Conservation (phyloP, 257 asterid species). For the Gardenia jasminoides region DNA sequence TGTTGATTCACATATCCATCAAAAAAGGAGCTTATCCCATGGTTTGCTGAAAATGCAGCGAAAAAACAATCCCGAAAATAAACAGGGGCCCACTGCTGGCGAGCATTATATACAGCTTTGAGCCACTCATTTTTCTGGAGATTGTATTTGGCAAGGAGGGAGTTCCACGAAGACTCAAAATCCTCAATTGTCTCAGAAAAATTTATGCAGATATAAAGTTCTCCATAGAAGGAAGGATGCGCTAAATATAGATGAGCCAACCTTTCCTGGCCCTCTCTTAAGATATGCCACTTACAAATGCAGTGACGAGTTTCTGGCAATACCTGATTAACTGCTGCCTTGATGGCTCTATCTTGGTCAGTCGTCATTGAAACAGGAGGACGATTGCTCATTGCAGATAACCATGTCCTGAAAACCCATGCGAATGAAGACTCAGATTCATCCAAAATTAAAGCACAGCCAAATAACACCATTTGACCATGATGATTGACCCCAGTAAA, state of each 20-base stretch:
- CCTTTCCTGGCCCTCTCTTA: conserved; percentile 89
- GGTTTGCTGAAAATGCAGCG: conserved; percentile 63
- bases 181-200: conserved; percentile 69
- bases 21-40: conserved; percentile 64
- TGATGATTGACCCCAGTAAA: conserved; percentile 81
- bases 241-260: conserved; percentile 62
- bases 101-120: conserved; percentile 77
- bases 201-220: conserved; percentile 70
- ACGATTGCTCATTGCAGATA: conserved; percentile 63
- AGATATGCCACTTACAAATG: conserved; percentile 79
- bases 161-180: conserved; percentile 70
- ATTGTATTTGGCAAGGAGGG: conserved; percentile 59
- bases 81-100: conserved; percentile 85
- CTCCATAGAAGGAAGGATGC: conserved; percentile 66
- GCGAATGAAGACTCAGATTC: conserved; percentile 75
- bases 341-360: conserved; percentile 83
- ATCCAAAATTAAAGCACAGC: conserved; percentile 76
- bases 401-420: conserved; percentile 75
- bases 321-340: conserved; percentile 62
- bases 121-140: conserved; percentile 69
- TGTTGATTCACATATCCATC: conserved; percentile 79
- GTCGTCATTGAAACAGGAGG: conserved; percentile 73
- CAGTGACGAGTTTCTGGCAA: conserved; percentile 76
- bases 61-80: conserved; percentile 73
- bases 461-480: conserved; percentile 70